These are phyloP conservation scores for Penicillium palitans DNA, from an alignment of 2,329 filamentous ascomycete genomes.

Conservation along the genomic window DNA sequence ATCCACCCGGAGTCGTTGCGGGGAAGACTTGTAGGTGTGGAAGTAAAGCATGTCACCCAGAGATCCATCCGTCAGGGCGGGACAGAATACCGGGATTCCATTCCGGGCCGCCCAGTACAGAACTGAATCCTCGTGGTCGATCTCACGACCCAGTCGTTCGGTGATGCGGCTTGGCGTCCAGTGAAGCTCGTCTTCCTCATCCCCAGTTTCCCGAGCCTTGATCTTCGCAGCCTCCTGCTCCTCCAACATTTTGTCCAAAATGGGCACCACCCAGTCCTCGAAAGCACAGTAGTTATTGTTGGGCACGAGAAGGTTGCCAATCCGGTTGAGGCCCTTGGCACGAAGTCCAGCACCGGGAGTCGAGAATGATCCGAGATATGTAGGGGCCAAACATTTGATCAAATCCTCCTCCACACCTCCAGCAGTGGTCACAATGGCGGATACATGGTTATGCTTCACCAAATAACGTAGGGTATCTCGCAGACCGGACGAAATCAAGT, in stretches of 20 bases:
- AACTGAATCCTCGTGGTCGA: slow-evolving; percentile 86
- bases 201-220: slow-evolving; percentile 44
- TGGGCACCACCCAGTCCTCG: slow-evolving; percentile 95
- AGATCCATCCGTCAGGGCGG: slow-evolving; percentile 90
- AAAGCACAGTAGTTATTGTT: slow-evolving; percentile 98
- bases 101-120: slow-evolving; percentile 99
- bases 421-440: slow-evolving; percentile 90
- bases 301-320: slow-evolving; percentile 92
- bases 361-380: slow-evolving; percentile 85
- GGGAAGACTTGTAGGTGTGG: slow-evolving; percentile 89
- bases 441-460: slow-evolving; percentile 88
- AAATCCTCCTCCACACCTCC: slow-evolving; percentile 96
- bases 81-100: slow-evolving; percentile 94
- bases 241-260: slow-evolving; percentile 88
- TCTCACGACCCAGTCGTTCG: slow-evolving; percentile 84
- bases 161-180: slow-evolving; percentile 97
- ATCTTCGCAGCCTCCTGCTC: slow-evolving; percentile 83
- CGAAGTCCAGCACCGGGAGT: slow-evolving; percentile 75
- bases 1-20: slow-evolving; percentile 77
- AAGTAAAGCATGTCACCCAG: slow-evolving; percentile 99
- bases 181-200: slow-evolving; percentile 66
- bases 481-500: slow-evolving; percentile 93
- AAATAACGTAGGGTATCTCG: slow-evolving; percentile 89
- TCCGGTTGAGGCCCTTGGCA: slow-evolving; percentile 85
- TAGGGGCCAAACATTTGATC: slow-evolving; percentile 95